Evolutionary conservation across 164 flowering plant species (phyloP), one percentile per base, ranked within the genome.

Genomic region (Magnolia sinica): DNA sequence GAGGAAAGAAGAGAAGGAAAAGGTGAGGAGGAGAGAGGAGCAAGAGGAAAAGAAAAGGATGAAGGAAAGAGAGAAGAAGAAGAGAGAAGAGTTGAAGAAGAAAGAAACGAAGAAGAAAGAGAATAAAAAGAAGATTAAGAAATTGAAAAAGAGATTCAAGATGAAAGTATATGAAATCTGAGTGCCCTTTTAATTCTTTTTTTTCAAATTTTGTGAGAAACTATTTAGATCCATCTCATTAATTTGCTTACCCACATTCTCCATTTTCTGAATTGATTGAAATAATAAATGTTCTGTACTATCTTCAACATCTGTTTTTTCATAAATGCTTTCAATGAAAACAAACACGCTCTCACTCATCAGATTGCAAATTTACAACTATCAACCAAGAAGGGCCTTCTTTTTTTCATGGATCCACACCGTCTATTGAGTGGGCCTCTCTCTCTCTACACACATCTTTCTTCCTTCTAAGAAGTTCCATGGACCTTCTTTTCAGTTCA

Each of bases 401-500:
- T 4, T 37, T 37, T 37, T 37, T 37, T 37, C 45, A 3, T 37
- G 45, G 45, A 37, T 37, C 45, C 45, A 37, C 45, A 37, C 45
- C 45, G 4, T 37, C 45, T 37, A 37, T 37, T 4, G 45, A 37
- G 45, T 37, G 45, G 45, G 45, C 0, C 45, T 37, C 45, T 37
- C 45, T 37, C 45, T 37, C 45, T 37, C 45, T 3, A 37, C 45
- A 37, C 2, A 37, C 45, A 37, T 37, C 45, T 1, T 37, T 37
- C 45, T 37, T 37, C 45, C 45, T 37, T 37, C 45, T 37, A 37
- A 37, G 45, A 37, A 0, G 45, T 37, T 37, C 3, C 45, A 37
- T 37, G 51, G 81, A 81, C 61, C 83, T 74, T 61, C 51, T 75
- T 68, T 76, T 50, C 2, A 81, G 37, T 58, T 76, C 79, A 66